phyloP scores from a whole-genome alignment of 2,329 filamentous ascomycete species.

The Aspergillus ruber region DNA sequence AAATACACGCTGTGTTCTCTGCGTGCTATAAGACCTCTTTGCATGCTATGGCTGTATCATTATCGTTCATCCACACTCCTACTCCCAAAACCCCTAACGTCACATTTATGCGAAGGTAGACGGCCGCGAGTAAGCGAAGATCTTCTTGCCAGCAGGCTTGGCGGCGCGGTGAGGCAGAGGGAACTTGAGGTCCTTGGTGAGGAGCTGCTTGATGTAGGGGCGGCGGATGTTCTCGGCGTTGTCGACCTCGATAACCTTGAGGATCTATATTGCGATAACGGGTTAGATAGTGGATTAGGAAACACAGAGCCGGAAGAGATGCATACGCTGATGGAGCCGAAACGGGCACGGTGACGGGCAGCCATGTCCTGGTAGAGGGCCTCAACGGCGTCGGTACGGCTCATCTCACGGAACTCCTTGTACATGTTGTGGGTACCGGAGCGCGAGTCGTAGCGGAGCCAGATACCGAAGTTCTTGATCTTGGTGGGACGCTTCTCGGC shows the following conservation, averaged over 20 bases:
- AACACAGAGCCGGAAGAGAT: slow-evolving; percentile 1
- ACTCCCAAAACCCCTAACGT: slow-evolving; percentile 27
- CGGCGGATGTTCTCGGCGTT: slow-evolving; percentile 92
- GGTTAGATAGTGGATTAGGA: neutral
- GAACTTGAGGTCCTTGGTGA: slow-evolving; percentile 93
- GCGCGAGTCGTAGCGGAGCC: slow-evolving; percentile 99
- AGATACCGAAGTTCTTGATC: slow-evolving; percentile 99
- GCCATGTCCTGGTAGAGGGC: slow-evolving; percentile 99
- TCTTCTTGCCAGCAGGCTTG: slow-evolving; percentile 76
- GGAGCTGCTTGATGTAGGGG: slow-evolving; percentile 98
- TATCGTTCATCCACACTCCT: slow-evolving; percentile 37
- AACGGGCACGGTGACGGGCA: slow-evolving; percentile 94
- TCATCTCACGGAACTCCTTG: slow-evolving; percentile 99
- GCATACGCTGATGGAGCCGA: slow-evolving; percentile 97
- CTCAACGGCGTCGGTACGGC: slow-evolving; percentile 89
- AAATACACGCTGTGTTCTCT: slow-evolving; percentile 30
- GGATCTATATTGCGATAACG: slow-evolving; percentile 59
- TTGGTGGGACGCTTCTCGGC: slow-evolving; percentile 97
- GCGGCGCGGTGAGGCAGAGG: slow-evolving; percentile 93
- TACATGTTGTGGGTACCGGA: slow-evolving; percentile 99
- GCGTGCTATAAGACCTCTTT: slow-evolving; percentile 32
- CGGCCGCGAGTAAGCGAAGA: slow-evolving; percentile 89
- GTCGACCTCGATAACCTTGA: slow-evolving; percentile 96
- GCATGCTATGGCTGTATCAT: slow-evolving; percentile 38
- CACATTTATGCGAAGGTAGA: slow-evolving; percentile 90